Evolutionary conservation across 768 basidiomycete species (phyloP).

Genomic region (Boletus rubescentipes): DNA sequence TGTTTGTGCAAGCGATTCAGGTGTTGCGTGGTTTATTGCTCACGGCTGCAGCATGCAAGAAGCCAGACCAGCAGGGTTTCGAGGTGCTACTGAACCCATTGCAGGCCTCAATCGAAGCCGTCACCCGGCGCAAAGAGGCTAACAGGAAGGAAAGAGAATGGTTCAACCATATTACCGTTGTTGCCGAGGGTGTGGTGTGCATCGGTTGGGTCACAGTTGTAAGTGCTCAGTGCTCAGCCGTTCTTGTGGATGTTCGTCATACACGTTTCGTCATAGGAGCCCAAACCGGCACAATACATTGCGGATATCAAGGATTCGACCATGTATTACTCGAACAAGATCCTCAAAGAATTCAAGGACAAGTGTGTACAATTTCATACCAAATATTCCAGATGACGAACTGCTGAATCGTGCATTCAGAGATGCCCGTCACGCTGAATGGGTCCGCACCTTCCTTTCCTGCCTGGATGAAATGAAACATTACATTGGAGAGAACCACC

Average conservation of each 20-base stretch:
- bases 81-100: conserved; percentile 64
- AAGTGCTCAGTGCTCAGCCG: conserved; percentile 40
- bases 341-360: conserved; percentile 91
- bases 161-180: conserved; percentile 73
- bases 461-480: conserved; percentile 77
- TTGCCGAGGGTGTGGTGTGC: conserved; percentile 79
- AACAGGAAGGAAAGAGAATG: conserved; percentile 79
- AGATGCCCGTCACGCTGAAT: conserved; percentile 83
- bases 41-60: conserved; percentile 69
- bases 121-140: conserved; percentile 80
- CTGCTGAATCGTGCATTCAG: conserved; percentile 41
- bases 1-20: conserved; percentile 66
- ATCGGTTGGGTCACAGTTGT: conserved; percentile 90
- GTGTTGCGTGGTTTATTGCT: conserved; percentile 70
- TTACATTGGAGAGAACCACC: conserved; percentile 84
- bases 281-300: conserved; percentile 81
- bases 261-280: conserved; percentile 40
- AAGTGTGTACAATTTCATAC: conserved; percentile 54
- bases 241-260: neutral
- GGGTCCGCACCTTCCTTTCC: conserved; percentile 72
- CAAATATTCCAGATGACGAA: neutral
- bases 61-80: conserved; percentile 66
- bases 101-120: conserved; percentile 66
- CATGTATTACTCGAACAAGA: conserved; percentile 84
- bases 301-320: conserved; percentile 82